Evolutionary conservation across 768 basidiomycete species (phyloP), one percentile per base, ranked within the genome.

Genomic region (Rubroboletus satanas): DNA sequence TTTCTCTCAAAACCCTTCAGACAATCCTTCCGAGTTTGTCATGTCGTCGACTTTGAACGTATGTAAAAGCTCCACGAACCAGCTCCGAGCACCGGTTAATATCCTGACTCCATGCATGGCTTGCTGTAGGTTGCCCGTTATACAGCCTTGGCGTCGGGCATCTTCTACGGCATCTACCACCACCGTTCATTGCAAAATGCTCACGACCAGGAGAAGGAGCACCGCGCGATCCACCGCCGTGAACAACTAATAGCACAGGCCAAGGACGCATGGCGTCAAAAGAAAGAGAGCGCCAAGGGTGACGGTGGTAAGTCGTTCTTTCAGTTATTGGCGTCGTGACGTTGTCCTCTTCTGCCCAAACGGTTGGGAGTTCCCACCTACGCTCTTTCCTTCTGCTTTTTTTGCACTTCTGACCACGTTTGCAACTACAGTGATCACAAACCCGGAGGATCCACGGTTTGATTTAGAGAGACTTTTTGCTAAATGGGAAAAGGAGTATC

Each of bases 381-480:
- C 44, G 51, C 37, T 5, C n/a, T 23, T 18, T 39, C 5, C 36
- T 2, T 38, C 7, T 42, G 17, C 37, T n/a, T n/a, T 17, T 29
- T 55, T 21, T 35, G 37, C 35, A 43, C 37, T 37, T 53, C 58
- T 66, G 48, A 62, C 52, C 21, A 38, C 55, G n/a, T 23, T 41
- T 48, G 52, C 35, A 46, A 46, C 45, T 46, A 9, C 73, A 95
- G 94, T 96, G 62, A 78, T 97, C 61, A 88, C 93, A 60, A 85
- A 99, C 79, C 91, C 94, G 39, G 96, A 98, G 64, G 87, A 98
- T 74, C 93, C 96, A 50, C 84, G 83, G 60, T 99, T 98, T 74
- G 94, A 98, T 79, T 79, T 98, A 70, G 96, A 98, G 80, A 93
- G 93, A 74, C 75, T 97, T 56, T 66, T 91, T 69, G 78, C 79